phyloP scores from a whole-genome alignment of 2,329 filamentous ascomycete species.

The Trichothecium roseum region DNA sequence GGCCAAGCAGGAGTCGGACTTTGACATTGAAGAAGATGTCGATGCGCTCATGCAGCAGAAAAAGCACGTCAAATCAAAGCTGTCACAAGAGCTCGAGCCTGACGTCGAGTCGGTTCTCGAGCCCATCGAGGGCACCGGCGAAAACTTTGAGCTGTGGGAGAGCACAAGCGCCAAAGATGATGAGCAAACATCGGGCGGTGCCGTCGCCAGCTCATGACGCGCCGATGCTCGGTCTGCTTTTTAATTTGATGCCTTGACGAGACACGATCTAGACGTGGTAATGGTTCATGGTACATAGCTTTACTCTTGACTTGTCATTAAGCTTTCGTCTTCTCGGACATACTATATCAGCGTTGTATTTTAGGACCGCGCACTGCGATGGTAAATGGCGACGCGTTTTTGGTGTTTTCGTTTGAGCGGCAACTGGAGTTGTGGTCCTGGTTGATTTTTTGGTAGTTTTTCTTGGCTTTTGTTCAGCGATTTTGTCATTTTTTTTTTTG shows the following conservation, averaged over 20 bases:
- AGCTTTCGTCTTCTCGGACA: no score
- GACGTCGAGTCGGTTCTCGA: conserved; percentile 26
- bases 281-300: no score
- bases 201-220: conserved; percentile 2
- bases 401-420: no score
- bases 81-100: no score
- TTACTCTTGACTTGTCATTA: no score
- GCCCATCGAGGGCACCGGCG: conserved; percentile 47
- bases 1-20: conserved; percentile 7
- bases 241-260: no score
- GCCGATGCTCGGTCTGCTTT: no score
- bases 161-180: conserved; percentile 56
- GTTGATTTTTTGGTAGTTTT: background rate
- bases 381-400: no score
- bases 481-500: background rate
- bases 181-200: conserved; percentile 5
- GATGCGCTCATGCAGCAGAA: conserved; percentile 10
- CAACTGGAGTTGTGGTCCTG: no score
- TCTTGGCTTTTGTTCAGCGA: background rate
- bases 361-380: no score
- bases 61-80: no score
- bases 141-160: conserved; percentile 61
- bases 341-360: no score
- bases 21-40: conserved; percentile 9
- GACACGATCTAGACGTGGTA: conserved; percentile 1